Conservation (phyloP, 495 filamentous ascomycete species). For the Neurospora sp. region DNA sequence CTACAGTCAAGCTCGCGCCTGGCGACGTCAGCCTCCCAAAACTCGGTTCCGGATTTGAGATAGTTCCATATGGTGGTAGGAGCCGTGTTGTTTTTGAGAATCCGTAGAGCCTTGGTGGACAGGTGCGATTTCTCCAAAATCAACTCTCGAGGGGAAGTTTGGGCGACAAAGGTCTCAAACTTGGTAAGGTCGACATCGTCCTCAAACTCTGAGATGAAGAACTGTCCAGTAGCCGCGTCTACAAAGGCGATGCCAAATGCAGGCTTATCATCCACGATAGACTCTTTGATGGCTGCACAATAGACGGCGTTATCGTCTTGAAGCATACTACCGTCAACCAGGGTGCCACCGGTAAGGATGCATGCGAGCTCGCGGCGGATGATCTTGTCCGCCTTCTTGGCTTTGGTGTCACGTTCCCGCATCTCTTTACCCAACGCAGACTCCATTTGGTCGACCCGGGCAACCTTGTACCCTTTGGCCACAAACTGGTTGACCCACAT, state of each 20-base stretch:
- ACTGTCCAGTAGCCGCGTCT: conserved; percentile 92
- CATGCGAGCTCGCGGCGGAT: conserved; percentile 85
- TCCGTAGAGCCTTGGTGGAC: conserved; percentile 78
- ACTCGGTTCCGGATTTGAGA: conserved; percentile 79
- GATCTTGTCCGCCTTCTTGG: conserved; percentile 71
- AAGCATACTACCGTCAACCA: conserved; percentile 93
- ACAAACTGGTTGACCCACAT: conserved; percentile 94
- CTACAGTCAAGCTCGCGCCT: conserved; percentile 72
- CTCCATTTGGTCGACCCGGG: conserved; percentile 91
- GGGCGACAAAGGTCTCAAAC: conserved; percentile 95
- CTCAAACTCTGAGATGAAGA: conserved; percentile 80
- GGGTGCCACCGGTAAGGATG: conserved; percentile 82
- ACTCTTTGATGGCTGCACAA: conserved; percentile 94
- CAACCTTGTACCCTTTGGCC: conserved; percentile 91
- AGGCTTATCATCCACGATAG: conserved; percentile 61
- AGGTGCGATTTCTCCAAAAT: conserved; percentile 81
- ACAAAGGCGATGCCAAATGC: conserved; percentile 90
- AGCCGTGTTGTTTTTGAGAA: conserved; percentile 88
- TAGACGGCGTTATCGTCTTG: conserved; percentile 97
- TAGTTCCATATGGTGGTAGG: conserved; percentile 95
- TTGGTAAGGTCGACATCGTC: conserved; percentile 94
- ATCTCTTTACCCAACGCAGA: conserved; percentile 95
- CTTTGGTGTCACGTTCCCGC: conserved; percentile 66
- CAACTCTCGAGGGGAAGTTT: conserved; percentile 81
- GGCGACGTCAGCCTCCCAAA: conserved; percentile 79